These are phyloP conservation scores for Nowakowskiella sp. DNA, from an alignment of 192 early-diverging fungal species.

Conservation along the genomic window DNA sequence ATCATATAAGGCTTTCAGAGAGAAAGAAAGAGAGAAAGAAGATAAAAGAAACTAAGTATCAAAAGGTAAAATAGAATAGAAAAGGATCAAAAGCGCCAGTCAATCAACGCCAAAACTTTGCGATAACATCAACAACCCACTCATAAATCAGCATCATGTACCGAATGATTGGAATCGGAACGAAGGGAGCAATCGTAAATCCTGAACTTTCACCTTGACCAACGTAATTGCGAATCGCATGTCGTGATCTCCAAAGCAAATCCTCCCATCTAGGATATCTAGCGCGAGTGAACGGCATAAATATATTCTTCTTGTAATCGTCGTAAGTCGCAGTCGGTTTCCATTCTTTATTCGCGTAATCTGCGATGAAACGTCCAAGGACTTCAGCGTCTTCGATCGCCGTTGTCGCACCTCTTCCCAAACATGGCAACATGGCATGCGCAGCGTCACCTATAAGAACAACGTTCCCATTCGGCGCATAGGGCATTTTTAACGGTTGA, in stretches of 20 bases:
- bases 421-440: neutral
- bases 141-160: neutral
- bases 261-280: neutral
- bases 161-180: neutral
- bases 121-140: neutral
- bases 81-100: no score
- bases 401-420: neutral
- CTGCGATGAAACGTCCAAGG: neutral
- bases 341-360: neutral
- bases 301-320: neutral
- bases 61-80: no score
- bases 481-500: neutral
- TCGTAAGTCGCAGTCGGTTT: neutral
- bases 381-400: neutral
- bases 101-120: no score
- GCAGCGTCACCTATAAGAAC: slow-evolving; percentile 1
- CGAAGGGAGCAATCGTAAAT: neutral
- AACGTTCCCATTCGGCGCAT: no score
- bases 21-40: no score
- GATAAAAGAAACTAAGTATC: no score
- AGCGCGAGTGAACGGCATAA: neutral
- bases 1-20: no score
- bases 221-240: neutral
- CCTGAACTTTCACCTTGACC: neutral
- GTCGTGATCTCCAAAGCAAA: neutral